Evolutionary conservation across 768 basidiomycete species (phyloP).

Genomic region (Leccinum uliginosum): DNA sequence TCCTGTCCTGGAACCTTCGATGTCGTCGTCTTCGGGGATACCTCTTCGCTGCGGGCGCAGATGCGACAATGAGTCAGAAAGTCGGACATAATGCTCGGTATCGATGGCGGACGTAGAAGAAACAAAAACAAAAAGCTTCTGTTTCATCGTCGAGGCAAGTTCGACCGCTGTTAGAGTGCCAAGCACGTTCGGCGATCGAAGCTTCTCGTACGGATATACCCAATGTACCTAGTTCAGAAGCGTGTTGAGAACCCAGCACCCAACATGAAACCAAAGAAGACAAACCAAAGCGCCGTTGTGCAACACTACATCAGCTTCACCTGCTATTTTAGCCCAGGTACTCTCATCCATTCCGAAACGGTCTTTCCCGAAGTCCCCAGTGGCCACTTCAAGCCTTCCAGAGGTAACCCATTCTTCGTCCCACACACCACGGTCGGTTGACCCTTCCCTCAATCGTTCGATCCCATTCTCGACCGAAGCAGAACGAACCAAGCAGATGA

Average conservation of each 20-base stretch:
- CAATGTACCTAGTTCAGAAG: constrained; percentile 79
- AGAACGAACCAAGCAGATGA: constrained; percentile 89
- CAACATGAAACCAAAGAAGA: constrained; percentile 9
- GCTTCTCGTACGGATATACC: constrained; percentile 96
- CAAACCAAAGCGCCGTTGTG: constrained; percentile 97
- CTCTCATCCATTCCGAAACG: constrained; percentile 65
- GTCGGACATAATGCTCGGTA: constrained; percentile 81
- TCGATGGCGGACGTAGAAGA: constrained; percentile 96
- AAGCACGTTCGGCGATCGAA: constrained; percentile 89
- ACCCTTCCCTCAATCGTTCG: constrained; percentile 63
- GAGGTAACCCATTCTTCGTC: constrained; percentile 72
- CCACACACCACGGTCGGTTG: constrained; percentile 83
- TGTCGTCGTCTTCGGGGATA: constrained; percentile 81
- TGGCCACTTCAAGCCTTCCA: constrained; percentile 70
- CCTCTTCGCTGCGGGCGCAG: constrained; percentile 48
- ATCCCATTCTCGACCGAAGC: constrained; percentile 57
- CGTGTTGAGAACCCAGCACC: neutral
- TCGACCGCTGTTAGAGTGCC: constrained; percentile 82
- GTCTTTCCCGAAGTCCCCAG: constrained; percentile 77
- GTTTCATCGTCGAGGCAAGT: constrained; percentile 67
- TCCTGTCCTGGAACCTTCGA: constrained; percentile 72
- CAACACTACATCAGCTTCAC: constrained; percentile 76
- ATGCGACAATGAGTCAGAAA: constrained; percentile 66
- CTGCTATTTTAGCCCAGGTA: constrained; percentile 63
- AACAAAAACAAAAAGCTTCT: constrained; percentile 84